phyloP scores from a whole-genome alignment of 2,329 filamentous ascomycete genomes.

The Paramyrothecium sp. region DNA sequence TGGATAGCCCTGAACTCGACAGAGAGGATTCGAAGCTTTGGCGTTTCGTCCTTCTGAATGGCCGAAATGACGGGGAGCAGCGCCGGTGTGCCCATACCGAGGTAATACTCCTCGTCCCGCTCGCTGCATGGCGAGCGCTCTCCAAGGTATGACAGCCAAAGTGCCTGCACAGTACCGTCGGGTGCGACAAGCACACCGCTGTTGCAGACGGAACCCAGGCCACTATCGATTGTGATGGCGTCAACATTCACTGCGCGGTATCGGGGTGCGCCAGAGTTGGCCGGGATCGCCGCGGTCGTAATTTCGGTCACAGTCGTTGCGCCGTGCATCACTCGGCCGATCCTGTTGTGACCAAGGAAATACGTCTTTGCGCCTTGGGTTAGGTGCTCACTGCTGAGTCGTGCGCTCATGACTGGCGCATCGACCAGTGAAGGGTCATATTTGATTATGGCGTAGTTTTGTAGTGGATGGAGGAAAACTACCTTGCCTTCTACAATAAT shows the following conservation, averaged over 20 bases:
- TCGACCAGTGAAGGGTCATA: conserved; percentile 94
- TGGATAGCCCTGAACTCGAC: conserved; percentile 94
- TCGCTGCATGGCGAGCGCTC: conserved; percentile 77
- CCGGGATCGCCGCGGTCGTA: conserved; percentile 93
- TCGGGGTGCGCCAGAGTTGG: conserved; percentile 85
- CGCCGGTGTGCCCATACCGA: conserved; percentile 85
- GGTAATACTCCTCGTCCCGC: conserved; percentile 94
- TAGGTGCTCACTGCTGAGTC: conserved; percentile 75
- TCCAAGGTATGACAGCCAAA: conserved; percentile 96
- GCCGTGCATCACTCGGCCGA: conserved; percentile 87
- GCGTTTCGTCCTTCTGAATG: conserved; percentile 76
- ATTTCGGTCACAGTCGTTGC: conserved; percentile 96
- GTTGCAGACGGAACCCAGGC: conserved; percentile 84
- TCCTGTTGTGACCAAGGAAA: conserved; percentile 98
- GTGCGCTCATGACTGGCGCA: conserved; percentile 87
- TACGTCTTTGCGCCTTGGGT: conserved; percentile 93
- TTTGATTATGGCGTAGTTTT: conserved; percentile 94
- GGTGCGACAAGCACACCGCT: conserved; percentile 89
- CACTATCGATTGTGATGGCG: conserved; percentile 95
- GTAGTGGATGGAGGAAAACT: conserved; percentile 91
- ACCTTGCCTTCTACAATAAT: conserved; percentile 94
- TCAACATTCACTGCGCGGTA: conserved; percentile 96
- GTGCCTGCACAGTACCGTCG: conserved; percentile 87
- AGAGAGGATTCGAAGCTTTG: conserved; percentile 84
- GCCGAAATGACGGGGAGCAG: conserved; percentile 85